Evolutionary conservation across 2,329 filamentous ascomycete species (phyloP), one percentile per base, ranked within the genome.

Genomic region (Neopestalotiopsis clavispora): DNA sequence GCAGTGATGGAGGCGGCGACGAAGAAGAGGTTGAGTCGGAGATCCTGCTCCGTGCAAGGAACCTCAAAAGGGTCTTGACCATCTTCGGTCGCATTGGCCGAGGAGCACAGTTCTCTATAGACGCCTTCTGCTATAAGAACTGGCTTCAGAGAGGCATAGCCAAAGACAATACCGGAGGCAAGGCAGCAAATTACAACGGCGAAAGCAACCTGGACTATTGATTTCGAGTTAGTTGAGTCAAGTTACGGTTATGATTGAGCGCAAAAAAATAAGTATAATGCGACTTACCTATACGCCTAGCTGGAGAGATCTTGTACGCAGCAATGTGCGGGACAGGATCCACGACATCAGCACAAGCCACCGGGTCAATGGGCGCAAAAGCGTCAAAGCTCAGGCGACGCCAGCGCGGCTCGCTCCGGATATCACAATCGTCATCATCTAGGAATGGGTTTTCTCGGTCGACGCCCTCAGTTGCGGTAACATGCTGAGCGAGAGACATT

Each of bases 171-270:
- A 0, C 89, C 91, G 4, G 90, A 88, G 14, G 89, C 88, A 67
- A 92, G 81, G 60, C 92, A 85, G 78, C 90, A 92, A 78, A 91
- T 91, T 10, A 91, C 71, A n/a, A 91, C 86, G 5, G 90, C 90
- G 71, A 87, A 80, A 64, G 79, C 80, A 32, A 92, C 87, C 80
- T 93, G 91, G 65, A 85, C 88, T 91, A 64, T 59, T 32, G 10
- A 5, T 60, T 14, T 42, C 9, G 17, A 65, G 23, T 58, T 30
- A 66, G 45, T 38, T 2, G 1, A 59, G 23, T 28, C 23, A 28
- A 28, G 3, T 28, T 28, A 28, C 23, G 23, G 23, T 3, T 14
- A 32, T 14, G 4, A n/a, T 13, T 3, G 49, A 10, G n/a, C 7
- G 14, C 17, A 61, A 38, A 32, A 28, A 49, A 42, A 20, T 32